Base-by-base conservation (phyloP, 257 asterid genomes). In the Solanum tarapatanum region DNA sequence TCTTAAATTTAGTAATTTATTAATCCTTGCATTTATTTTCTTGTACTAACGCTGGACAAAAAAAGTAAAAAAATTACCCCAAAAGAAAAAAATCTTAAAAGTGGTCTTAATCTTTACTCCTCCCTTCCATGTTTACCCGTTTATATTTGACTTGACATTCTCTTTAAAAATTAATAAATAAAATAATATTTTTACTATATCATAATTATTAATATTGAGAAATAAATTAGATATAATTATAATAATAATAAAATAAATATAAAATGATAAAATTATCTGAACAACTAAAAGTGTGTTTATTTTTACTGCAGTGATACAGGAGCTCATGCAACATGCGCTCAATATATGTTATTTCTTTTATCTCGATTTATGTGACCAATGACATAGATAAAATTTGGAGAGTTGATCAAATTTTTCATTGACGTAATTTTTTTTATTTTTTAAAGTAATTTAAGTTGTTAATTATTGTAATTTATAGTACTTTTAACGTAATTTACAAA, bases 1-100 rank as follows among this genome's bases (percentile, higher is more conserved):
- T 85, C 84, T 74, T 45, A 39, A 73, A 45, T 37, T 66, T 84
- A 68, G 89, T 45, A 88, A 91, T 76, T 60, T 77, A 89, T 36
- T 86, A 7, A 79, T 79, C 45, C 60, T n/a, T 75, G 26, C 9
- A 84, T 60, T 37, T 35, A 62, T 84, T 84, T 66, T 76, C 45
- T 84, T 79, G 41, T 35, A 76, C 66, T 89, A 85, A 74, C 77
- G 48, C 24, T 12, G 37, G 24, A 39, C 84, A 41, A 24, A 79
- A 41, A 7, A 24, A 9, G 24, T 24, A 12, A 39, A 39, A 39
- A 76, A 39, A 2, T 23, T 68, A 26, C 35, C 75, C 75, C 19
- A 68, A 26, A 68, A 21, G 3, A 39, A 41, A n/a, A 55, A 17
- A 55, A 55, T 55, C n/a, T 55, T 55, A 17, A 21, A 35, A 21